phyloP scores from a whole-genome alignment of 2,329 filamentous ascomycete species.

The Venturia nashicola region DNA sequence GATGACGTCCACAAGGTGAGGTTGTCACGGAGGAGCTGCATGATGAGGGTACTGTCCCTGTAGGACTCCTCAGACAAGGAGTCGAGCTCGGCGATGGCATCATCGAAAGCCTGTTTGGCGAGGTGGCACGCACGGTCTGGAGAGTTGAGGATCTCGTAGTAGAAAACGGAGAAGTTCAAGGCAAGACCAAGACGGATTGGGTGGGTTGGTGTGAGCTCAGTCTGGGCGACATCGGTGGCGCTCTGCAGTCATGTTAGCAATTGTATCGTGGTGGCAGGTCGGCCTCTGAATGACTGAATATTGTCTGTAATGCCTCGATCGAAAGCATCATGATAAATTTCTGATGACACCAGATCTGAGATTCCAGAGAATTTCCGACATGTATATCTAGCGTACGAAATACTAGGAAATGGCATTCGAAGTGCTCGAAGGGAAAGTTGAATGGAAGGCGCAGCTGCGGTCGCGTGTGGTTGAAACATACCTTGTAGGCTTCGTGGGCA shows the following conservation, averaged over 20 bases:
- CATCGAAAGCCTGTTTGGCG: constrained; percentile 97
- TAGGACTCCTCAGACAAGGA: constrained; percentile 96
- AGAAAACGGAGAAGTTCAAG: constrained; percentile 98
- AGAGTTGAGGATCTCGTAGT: constrained; percentile 98
- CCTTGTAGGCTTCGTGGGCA: constrained; percentile 96
- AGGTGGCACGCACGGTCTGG: constrained; percentile 96
- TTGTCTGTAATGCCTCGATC: constrained; percentile 10
- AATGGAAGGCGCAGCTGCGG: not conserved
- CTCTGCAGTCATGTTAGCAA: constrained; percentile 44
- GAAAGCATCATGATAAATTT: not conserved
- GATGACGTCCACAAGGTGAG: constrained; percentile 96
- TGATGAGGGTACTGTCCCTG: constrained; percentile 97
- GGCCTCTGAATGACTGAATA: not conserved
- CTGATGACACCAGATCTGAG: not conserved
- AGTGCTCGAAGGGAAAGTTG: not conserved
- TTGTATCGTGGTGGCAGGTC: not conserved
- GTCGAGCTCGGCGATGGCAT: constrained; percentile 97
- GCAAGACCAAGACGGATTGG: constrained; percentile 95
- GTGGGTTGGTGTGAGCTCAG: constrained; percentile 92
- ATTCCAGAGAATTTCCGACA: not conserved
- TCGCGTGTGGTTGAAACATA: constrained; percentile 28
- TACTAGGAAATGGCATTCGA: not conserved
- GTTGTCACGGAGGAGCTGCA: constrained; percentile 98
- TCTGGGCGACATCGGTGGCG: constrained; percentile 96
- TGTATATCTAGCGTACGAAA: not conserved